Evolutionary conservation across 106 monocot species (phyloP), one percentile per base, ranked within the genome.

Genomic region (Gastrodia elata): DNA sequence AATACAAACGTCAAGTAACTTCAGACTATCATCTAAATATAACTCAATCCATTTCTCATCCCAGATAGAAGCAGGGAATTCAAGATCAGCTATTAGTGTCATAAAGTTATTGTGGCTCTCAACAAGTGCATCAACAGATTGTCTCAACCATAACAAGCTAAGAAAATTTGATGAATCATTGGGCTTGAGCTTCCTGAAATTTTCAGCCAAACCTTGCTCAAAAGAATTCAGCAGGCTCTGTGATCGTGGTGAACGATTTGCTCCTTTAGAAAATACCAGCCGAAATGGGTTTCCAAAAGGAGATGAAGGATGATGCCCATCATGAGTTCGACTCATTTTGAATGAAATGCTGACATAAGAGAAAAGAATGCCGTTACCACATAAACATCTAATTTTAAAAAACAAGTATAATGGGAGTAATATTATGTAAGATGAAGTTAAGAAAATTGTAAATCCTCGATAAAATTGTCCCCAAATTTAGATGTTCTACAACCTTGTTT

Each of bases 1-100:
- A 30, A 80, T 80, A 38, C 87, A 87, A 57, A 87, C 72, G 33
- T 87, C 83, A 37, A 86, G 86, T 26, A 86, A 64, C 77, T 86
- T 86, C 20, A 86, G 65, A 40, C 80, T 80, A 33, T 74, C 71
- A 36, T 86, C 80, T 74, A 86, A 77, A 65, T 86, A 86, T 40
- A 80, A 68, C 41, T 86, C 48, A 71, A 87, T 68, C 87, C 83
- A 87, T 34, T 83, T 71, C 8, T 80, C 74, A 48, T 87, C 87
- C 83, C 87, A 87, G 61, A 81, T 72, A 13, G 80, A 72, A 18
- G 80, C 71, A 59, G 83, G 87, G 72, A 83, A 81, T 69, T 78
- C 65, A 52, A 83, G 87, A 59, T 80, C 83, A 61, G 72, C 72
- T 11, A 83, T 83, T 11, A 86, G 39, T 16, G 52, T 24, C 34